Conservation (phyloP, 805 yeast genomes). For the Isabelozyma pseudorhagii region DNA sequence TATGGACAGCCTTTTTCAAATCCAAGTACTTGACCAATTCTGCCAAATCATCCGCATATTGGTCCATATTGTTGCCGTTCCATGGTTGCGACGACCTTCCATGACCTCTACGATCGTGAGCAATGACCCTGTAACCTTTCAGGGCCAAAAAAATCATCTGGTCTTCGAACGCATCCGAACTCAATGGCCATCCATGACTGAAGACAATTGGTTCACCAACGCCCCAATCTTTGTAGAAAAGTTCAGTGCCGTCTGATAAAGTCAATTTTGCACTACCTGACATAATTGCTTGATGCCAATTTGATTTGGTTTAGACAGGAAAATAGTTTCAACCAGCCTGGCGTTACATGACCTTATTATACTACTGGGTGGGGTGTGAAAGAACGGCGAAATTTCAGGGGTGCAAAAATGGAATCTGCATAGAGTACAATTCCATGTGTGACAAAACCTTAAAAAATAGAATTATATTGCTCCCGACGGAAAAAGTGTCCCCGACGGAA, state of each 20-base stretch:
- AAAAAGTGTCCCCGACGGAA: no score
- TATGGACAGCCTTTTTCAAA: constrained; percentile 9
- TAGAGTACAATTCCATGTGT: no score
- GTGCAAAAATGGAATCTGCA: no score
- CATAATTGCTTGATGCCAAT: background rate
- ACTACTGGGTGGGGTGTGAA: no score
- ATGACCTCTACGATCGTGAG: constrained; percentile 15
- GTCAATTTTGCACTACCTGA: constrained; percentile 4
- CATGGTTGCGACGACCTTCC: constrained; percentile 15
- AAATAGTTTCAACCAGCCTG: no score
- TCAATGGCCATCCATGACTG: constrained; percentile 15
- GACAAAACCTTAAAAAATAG: no score
- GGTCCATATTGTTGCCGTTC: constrained; percentile 13
- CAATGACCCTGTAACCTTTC: constrained; percentile 13
- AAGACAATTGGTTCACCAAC: constrained; percentile 11
- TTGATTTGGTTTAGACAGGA: background rate
- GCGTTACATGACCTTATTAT: no score
- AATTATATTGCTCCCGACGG: no score
- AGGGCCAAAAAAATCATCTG: constrained; percentile 12
- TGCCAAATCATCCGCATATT: constrained; percentile 16
- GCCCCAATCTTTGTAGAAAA: constrained; percentile 15
- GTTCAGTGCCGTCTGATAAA: constrained; percentile 10
- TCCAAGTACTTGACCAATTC: constrained; percentile 10
- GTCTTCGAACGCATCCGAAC: constrained; percentile 14
- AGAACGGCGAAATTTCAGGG: no score